Evolutionary conservation across 2,329 filamentous ascomycete genomes (phyloP).

Genomic region (Trichoderma arundinaceum): DNA sequence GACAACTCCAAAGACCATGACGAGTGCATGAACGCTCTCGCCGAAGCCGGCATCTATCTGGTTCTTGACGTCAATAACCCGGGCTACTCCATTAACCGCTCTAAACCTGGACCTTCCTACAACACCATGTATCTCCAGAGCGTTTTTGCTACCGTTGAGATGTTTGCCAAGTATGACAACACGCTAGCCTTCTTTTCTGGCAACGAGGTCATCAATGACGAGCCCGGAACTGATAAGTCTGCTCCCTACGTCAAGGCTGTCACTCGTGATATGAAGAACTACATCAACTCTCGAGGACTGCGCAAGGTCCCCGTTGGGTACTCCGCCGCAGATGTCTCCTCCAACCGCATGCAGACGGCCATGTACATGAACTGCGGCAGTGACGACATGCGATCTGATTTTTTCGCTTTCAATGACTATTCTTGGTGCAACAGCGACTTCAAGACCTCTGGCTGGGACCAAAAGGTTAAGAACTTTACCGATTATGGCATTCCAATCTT

Average conservation of each 20-base stretch:
- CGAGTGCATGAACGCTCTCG: slow-evolving; percentile 80
- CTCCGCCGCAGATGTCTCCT: slow-evolving; percentile 77
- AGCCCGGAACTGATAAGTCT: slow-evolving; percentile 64
- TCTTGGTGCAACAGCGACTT: slow-evolving; percentile 82
- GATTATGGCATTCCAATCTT: slow-evolving; percentile 90
- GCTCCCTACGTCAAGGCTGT: slow-evolving; percentile 80
- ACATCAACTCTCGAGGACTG: slow-evolving; percentile 65
- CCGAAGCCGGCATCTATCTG: slow-evolving; percentile 87
- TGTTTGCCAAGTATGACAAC: slow-evolving; percentile 82
- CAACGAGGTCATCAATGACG: slow-evolving; percentile 79
- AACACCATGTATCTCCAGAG: slow-evolving; percentile 83
- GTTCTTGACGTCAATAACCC: slow-evolving; percentile 92
- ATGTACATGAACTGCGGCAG: slow-evolving; percentile 92
- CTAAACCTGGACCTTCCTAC: slow-evolving; percentile 78
- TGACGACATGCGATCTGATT: slow-evolving; percentile 83
- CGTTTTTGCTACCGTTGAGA: slow-evolving; percentile 87
- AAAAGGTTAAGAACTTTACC: slow-evolving; percentile 86
- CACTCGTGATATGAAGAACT: slow-evolving; percentile 77
- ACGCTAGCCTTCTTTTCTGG: slow-evolving; percentile 85
- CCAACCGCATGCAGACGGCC: slow-evolving; percentile 86
- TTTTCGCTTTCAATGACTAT: slow-evolving; percentile 90
- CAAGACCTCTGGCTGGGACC: slow-evolving; percentile 75
- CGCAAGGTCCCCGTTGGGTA: slow-evolving; percentile 77
- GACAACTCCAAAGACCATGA: slow-evolving; percentile 86
- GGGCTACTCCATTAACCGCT: slow-evolving; percentile 84